These are phyloP conservation scores for Aegilops umbellulata DNA, from an alignment of 176 grass and related monocot genomes.

Conservation along the genomic window DNA sequence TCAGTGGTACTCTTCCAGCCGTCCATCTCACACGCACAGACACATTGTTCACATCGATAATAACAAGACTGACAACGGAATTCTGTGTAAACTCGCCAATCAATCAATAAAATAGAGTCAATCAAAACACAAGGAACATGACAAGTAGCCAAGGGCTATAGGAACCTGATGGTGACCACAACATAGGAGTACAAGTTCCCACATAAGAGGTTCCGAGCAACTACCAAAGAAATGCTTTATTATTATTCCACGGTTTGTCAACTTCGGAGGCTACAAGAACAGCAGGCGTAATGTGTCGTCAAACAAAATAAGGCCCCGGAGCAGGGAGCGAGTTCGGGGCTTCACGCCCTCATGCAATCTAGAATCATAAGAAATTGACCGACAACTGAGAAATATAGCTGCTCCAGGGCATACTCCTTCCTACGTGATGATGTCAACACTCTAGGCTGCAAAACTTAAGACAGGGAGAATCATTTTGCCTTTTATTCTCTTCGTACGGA, in stretches of 20 bases:
- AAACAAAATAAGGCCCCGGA: constrained; percentile 2
- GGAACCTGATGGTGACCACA: not conserved
- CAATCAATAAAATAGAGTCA: not conserved
- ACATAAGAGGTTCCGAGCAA: not conserved
- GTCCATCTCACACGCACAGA: not conserved
- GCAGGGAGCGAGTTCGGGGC: not conserved
- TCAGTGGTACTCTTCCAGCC: too few species aligned
- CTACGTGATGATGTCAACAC: constrained; percentile 4
- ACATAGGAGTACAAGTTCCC: not conserved
- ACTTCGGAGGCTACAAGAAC: constrained; percentile 22
- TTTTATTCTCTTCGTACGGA: constrained; percentile 35
- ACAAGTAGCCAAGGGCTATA: not conserved
- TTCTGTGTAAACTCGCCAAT: not conserved
- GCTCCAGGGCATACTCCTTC: constrained; percentile 15
- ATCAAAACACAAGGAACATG: not conserved
- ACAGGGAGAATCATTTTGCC: not conserved
- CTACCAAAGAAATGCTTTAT: constrained; percentile 17
- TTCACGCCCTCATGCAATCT: not conserved
- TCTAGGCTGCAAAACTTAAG: constrained; percentile 57
- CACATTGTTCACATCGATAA: not conserved
- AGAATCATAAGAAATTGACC: constrained; percentile 14
- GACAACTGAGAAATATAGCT: not conserved
- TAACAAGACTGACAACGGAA: not conserved
- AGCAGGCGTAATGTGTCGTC: constrained; percentile 8
- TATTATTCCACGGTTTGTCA: constrained; percentile 32